These are phyloP conservation scores for Chaetomium fimeti DNA, from an alignment of 495 filamentous ascomycete species.

Conservation along the genomic window DNA sequence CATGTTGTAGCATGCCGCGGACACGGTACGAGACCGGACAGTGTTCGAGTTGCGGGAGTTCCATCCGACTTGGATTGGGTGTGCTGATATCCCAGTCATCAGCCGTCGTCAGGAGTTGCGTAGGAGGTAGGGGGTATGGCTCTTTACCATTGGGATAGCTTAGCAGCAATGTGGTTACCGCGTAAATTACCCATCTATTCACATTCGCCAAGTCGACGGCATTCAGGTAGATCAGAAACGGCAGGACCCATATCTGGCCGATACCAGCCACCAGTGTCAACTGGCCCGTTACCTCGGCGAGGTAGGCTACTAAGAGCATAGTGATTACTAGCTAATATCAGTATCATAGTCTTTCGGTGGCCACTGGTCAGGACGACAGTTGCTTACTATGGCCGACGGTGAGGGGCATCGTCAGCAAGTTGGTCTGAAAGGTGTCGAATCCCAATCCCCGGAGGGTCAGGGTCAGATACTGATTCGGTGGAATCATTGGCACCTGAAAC, in stretches of 20 bases:
- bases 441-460: conserved; percentile 62
- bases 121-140: not conserved
- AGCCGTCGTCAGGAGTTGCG: not conserved
- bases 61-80: conserved; percentile 66
- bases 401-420: conserved; percentile 47
- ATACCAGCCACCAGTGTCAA: conserved; percentile 48
- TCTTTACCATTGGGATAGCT: conserved; percentile 55
- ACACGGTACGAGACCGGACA: conserved; percentile 56
- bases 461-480: conserved; percentile 62
- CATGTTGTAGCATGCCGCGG: conserved; percentile 64
- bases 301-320: conserved; percentile 51
- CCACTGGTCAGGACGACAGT: too few species aligned
- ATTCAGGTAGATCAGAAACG: conserved; percentile 56
- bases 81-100: conserved; percentile 29
- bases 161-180: conserved; percentile 57
- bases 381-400: conserved; percentile 39
- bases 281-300: conserved; percentile 50
- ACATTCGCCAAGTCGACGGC: conserved; percentile 44
- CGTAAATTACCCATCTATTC: conserved; percentile 57
- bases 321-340: conserved; percentile 35
- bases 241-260: conserved; percentile 56
- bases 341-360: not conserved
- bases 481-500: conserved; percentile 60
- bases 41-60: conserved; percentile 60
- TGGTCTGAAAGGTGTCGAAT: conserved; percentile 69